Conservation (phyloP, 192 early-diverging fungal species). For the Diversispora eburnea region DNA sequence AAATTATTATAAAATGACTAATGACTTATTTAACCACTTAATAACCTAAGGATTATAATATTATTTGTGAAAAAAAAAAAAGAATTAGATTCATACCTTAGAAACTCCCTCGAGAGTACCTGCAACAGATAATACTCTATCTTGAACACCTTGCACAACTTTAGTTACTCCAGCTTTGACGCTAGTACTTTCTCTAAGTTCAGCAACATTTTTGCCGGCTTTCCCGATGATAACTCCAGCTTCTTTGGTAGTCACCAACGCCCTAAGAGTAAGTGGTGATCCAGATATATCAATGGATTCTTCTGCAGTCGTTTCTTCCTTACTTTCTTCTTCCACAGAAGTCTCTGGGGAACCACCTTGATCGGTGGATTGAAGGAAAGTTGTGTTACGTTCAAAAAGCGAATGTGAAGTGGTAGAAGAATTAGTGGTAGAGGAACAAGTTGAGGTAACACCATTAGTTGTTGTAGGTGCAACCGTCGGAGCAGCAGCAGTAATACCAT, state of each 20-base stretch:
- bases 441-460: background rate
- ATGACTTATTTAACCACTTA: too few relatives aligned
- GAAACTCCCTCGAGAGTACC: constrained; percentile 71
- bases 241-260: constrained; percentile 90
- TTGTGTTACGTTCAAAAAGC: constrained; percentile 2
- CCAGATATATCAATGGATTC: constrained; percentile 39
- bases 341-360: background rate
- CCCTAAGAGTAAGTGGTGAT: constrained; percentile 73
- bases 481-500: constrained; percentile 8
- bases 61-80: too few relatives aligned
- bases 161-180: constrained; percentile 93
- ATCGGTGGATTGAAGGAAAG: constrained; percentile 1
- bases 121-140: constrained; percentile 76
- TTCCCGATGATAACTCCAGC: constrained; percentile 76
- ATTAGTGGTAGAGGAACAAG: background rate
- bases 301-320: constrained; percentile 33
- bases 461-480: background rate
- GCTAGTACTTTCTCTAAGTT: constrained; percentile 78
- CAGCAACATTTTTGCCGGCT: constrained; percentile 72
- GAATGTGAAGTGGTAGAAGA: constrained; percentile 10
- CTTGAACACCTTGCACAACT: constrained; percentile 80
- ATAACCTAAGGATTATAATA: too few relatives aligned
- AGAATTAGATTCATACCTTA: constrained; percentile 45
- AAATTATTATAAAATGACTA: too few relatives aligned
- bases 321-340: constrained; percentile 25